Evolutionary conservation across 2,329 filamentous ascomycete genomes (phyloP), one percentile per base, ranked within the genome.

Genomic region (Monosporascus cannonballus): DNA sequence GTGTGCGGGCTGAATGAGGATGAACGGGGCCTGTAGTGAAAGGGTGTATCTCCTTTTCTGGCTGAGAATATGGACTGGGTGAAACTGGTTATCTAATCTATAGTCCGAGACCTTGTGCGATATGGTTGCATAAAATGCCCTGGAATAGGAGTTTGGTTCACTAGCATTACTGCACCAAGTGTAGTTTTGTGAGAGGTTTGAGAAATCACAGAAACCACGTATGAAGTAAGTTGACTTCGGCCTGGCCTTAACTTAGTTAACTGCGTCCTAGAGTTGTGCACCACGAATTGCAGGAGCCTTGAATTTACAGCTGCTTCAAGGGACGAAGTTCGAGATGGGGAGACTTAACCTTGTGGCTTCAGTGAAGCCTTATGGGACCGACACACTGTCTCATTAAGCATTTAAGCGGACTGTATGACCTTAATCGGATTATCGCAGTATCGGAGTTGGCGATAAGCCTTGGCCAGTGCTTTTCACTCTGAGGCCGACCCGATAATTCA

Each of bases 21-120:
- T 36, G 47, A 51, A 15, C 57, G 55, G 3, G 57, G 57, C 4
- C 37, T 50, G 22, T 57, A 59, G 1, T 42, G 27, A 17, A 57
- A 55, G 1, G 38, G 45, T 2, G 51, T 44, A 38, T 59, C 55
- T 25, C 52, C 52, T 11, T 51, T 37, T 6, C 55, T 39, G 6
- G 30, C 11, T 6, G 54, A 52, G 18, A 57, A 52, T 3, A 51
- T 47, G 8, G 51, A 46, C 39, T 50, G 51, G 25, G 54, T 17
- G n/a, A 50, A 48, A 6, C 9, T 20, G 6, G n/a, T 17, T 17
- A 51, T 36, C n/a, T 51, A 30, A 2, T 25, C 49, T 24, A 54
- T 20, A 8, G 47, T 47, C 14, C 49, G 52, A 18, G 18, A 24
- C 24, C 8, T 24, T 22, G 41, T 22, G 18, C 8, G 22, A 44